phyloP scores from a whole-genome alignment of 2,329 filamentous ascomycete species.

The Apiospora sp. region DNA sequence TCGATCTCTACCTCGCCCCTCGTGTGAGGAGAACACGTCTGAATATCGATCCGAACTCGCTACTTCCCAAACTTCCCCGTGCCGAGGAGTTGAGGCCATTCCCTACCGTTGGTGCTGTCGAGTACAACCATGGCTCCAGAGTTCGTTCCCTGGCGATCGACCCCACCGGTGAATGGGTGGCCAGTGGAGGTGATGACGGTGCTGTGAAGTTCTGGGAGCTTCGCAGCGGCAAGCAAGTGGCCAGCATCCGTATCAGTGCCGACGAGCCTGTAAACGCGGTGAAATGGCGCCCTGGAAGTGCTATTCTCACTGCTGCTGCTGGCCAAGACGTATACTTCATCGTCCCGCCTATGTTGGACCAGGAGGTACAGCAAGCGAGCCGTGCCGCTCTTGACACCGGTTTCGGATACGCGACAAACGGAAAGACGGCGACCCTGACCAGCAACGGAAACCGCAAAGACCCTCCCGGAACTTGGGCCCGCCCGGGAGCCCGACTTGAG shows the following conservation, averaged over 20 bases:
- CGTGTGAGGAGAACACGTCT: slow-evolving; percentile 93
- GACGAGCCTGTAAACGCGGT: slow-evolving; percentile 86
- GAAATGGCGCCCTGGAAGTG: slow-evolving; percentile 86
- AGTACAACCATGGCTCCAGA: slow-evolving; percentile 90
- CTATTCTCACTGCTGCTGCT: slow-evolving; percentile 84
- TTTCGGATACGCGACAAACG: slow-evolving; percentile 89
- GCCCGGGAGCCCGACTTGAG: slow-evolving; percentile 77
- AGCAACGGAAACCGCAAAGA: slow-evolving; percentile 71
- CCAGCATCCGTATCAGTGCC: slow-evolving; percentile 74
- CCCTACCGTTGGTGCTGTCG: slow-evolving; percentile 86
- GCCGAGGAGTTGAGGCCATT: slow-evolving; percentile 95
- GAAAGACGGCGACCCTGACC: slow-evolving; percentile 61
- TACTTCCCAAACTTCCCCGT: slow-evolving; percentile 90
- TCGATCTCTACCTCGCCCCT: slow-evolving; percentile 95
- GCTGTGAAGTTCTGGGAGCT: slow-evolving; percentile 92
- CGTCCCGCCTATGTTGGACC: slow-evolving; percentile 75
- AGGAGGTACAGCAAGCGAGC: slow-evolving; percentile 76
- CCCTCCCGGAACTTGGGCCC: slow-evolving; percentile 81
- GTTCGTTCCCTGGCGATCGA: slow-evolving; percentile 87
- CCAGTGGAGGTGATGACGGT: slow-evolving; percentile 93
- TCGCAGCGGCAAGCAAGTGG: slow-evolving; percentile 85
- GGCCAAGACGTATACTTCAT: slow-evolving; percentile 89
- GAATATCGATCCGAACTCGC: slow-evolving; percentile 93
- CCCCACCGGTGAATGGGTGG: slow-evolving; percentile 84
- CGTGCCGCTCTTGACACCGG: slow-evolving; percentile 82